A percentile compares a stretch with the other conserved stretches of the same genome.
phyloP scores from a whole-genome alignment of 495 filamentous ascomycete genomes.

The Barbatosphaeria neglecta region DNA sequence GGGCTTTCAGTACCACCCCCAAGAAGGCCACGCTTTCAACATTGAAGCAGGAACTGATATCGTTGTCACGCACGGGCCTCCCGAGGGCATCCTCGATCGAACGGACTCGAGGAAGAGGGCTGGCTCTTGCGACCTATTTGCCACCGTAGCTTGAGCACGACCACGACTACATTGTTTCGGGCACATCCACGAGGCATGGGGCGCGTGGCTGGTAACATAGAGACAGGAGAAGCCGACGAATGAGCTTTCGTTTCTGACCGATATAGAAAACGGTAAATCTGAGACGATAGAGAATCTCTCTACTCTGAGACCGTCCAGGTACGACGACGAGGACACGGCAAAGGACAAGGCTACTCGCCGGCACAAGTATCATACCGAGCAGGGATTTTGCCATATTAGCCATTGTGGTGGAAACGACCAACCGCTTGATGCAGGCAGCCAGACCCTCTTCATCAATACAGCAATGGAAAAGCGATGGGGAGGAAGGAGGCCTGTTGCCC shows the following conservation, averaged over 20 bases:
- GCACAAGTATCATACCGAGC: background rate
- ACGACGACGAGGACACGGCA: conserved; percentile 3
- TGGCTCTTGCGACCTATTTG: conserved; percentile 48
- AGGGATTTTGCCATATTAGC: conserved; percentile 10
- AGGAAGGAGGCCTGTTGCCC: conserved; percentile 40
- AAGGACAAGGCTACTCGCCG: conserved; percentile 2
- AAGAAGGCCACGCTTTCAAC: conserved; percentile 39
- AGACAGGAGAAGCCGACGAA: conserved; percentile 16
- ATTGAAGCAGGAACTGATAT: conserved; percentile 45
- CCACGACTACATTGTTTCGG: conserved; percentile 60
- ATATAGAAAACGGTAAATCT: conserved; percentile 29
- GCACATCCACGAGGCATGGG: conserved; percentile 66
- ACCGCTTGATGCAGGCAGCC: conserved; percentile 33
- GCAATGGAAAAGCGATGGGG: conserved; percentile 39
- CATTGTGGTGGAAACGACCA: conserved; percentile 22
- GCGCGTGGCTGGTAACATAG: conserved; percentile 51
- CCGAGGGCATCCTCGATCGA: conserved; percentile 44
- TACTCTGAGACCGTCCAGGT: conserved; percentile 14
- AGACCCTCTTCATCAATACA: conserved; percentile 67
- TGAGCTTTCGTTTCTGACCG: conserved; percentile 21
- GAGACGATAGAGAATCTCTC: conserved; percentile 28
- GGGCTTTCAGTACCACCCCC: conserved; percentile 51
- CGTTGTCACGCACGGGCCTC: conserved; percentile 66
- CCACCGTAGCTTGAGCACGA: conserved; percentile 36
- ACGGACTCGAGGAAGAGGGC: conserved; percentile 22